A percentile compares a stretch with the other conserved stretches of the same genome.
phyloP scores from a whole-genome alignment of 805 yeast species.

The Candida montana region DNA sequence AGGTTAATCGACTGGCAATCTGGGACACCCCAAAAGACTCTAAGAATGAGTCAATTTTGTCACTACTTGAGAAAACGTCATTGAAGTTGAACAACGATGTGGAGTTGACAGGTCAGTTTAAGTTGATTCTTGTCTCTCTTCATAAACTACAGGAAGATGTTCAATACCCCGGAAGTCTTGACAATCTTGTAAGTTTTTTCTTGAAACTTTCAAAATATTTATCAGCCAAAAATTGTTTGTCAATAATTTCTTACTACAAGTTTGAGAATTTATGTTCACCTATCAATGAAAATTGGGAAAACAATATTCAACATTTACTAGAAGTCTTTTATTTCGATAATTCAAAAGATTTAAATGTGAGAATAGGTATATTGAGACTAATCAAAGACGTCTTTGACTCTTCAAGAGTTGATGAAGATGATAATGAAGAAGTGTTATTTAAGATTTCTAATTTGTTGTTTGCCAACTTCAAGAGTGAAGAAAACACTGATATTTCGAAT shows the following conservation, averaged over 20 bases:
- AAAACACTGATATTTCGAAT: constrained; percentile 27
- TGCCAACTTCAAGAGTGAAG: constrained; percentile 12
- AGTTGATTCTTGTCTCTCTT: constrained; percentile 31
- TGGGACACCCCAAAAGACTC: constrained; percentile 31
- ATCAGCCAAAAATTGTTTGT: constrained; percentile 32
- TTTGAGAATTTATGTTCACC: constrained; percentile 50
- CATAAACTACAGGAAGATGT: constrained; percentile 27
- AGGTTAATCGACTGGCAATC: constrained; percentile 32
- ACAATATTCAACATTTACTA: constrained; percentile 39
- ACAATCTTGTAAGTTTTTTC: constrained; percentile 37
- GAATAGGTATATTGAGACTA: constrained; percentile 28
- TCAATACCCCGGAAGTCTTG: constrained; percentile 37
- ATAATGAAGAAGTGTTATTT: constrained; percentile 11
- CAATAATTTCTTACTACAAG: constrained; percentile 43
- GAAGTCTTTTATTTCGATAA: constrained; percentile 36
- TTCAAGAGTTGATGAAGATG: constrained; percentile 11
- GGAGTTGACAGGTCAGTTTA: constrained; percentile 25
- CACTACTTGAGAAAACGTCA: constrained; percentile 18
- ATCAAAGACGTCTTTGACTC: constrained; percentile 23
- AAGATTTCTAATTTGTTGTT: constrained; percentile 15
- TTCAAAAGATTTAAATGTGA: constrained; percentile 21
- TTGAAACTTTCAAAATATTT: constrained; percentile 32
- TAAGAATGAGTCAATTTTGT: constrained; percentile 14
- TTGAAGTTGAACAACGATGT: constrained; percentile 25
- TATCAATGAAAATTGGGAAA: constrained; percentile 46